Base-by-base conservation (phyloP, 1,284 basidiomycete genomes). In the Ustilago esculenta region DNA sequence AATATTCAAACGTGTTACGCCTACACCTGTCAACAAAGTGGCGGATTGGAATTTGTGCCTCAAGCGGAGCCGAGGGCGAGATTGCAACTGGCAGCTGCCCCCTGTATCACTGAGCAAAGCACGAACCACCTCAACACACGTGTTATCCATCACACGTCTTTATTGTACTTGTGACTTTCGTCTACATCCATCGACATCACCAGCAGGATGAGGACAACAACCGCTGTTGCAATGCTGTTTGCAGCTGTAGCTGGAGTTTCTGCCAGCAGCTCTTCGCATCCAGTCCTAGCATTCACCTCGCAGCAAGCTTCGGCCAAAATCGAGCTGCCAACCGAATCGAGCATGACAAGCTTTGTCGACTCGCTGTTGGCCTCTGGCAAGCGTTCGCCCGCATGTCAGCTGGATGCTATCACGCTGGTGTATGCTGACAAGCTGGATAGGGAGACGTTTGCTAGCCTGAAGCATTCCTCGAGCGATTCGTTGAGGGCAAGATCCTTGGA, bases 271-370 rank as follows among this genome's bases (percentile, higher is more conserved):
- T 14, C 37, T 17, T 27, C 50, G 2, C 23, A 40, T n/a, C 58
- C 53, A n/a, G 54, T 69, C 15, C 50, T 69, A 11, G 66, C 66
- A 1, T 64, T 69, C 59, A 69, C 59, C 11, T 69, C 66, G 36
- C 39, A 35, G 21, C 55, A 55, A 23, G 50, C 35, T 10, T 55
- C 59, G 30, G 15, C 37, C 14, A 27, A 52, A n/a, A 34, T 69
- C 30, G 39, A 52, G 29, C 39, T 58, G 20, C 47, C 59, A 1
- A 32, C 51, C 11, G 50, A 57, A 24, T 47, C 50, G 25, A 64
- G 39, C 44, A 21, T 63, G 6, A 20, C 25, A 5, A 34, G 42
- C 18, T 51, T 69, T 18, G 23, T 64, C 21, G 41, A 63, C 44
- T 54, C 66, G 7, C 59, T 69, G 25, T 55, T 58, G 8, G 24